Evolutionary conservation across 257 asterid species (phyloP), one percentile per base, ranked within the genome.

Genomic region (Avicennia marina): DNA sequence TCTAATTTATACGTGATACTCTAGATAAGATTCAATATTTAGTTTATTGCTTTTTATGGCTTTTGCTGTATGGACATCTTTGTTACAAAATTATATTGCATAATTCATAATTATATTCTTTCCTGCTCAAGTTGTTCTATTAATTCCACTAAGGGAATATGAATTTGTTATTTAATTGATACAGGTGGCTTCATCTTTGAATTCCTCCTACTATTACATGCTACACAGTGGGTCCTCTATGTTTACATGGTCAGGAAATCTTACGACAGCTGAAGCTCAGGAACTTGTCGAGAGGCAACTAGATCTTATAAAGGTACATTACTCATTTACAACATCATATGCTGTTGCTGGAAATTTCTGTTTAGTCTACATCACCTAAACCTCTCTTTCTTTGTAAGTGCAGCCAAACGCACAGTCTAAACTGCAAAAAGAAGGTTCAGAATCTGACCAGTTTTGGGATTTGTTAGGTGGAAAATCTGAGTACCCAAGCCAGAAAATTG

Each of bases 401-500:
- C 94, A 94, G 99, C 99, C 99, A 53, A 81, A 94, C 54, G 64
- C 62, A 75, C 99, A 94, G 75, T 71, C 93, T 29, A 94, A 80
- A 70, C 72, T 83, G 73, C 96, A 80, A 60, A 94, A 94, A 50
- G 99, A 94, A 86, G 97, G 99, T 64, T 78, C 87, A 21, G 99
- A 94, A 61, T 70, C 88, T 46, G 97, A 94, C 62, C 99, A 86
- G 69, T 89, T 94, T 53, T 94, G 99, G 99, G 95, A 89, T 41
- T 74, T 94, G 67, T 73, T 94, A 75, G 81, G 94, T 53, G 99
- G 99, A 60, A 94, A 94, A 76, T 78, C 93, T 20, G 97, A 94
- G 81, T 94, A 94, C 71, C 83, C 86, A 12, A 82, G 94, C 84
- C 95, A 82, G 72, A 94, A 86, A 80, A 75, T 94, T 52, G 78